A percentile compares a stretch with the other conserved stretches of the same genome.
These are phyloP conservation scores for Rhodotorula sp. DNA, from an alignment of 1,284 basidiomycete species.

Conservation along the genomic window DNA sequence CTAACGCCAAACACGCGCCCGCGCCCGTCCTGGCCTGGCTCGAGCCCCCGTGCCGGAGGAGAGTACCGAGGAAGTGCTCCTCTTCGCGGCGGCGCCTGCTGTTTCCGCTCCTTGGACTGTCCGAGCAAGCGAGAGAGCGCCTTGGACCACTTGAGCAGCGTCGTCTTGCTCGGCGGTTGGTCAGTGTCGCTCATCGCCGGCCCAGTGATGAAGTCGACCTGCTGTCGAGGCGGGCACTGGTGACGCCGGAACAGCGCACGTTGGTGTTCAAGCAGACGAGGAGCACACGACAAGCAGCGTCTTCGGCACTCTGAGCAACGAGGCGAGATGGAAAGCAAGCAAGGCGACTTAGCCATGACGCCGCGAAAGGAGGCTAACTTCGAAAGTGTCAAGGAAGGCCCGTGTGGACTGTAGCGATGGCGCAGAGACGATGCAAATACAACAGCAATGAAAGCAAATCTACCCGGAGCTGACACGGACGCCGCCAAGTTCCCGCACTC, in stretches of 20 bases:
- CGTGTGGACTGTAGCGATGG: background rate
- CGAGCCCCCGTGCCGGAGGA: conserved; percentile 20
- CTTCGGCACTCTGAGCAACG: no score
- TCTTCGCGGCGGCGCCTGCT: background rate
- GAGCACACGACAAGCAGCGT: no score
- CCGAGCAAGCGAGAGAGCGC: conserved; percentile 34
- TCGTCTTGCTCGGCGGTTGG: conserved; percentile 32
- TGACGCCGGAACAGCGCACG: background rate
- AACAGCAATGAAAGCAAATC: background rate
- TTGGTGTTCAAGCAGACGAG: no score
- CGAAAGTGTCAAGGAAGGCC: background rate
- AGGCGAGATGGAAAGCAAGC: no score
- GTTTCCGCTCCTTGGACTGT: conserved; percentile 7
- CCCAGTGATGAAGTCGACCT: background rate
- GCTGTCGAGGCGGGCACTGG: background rate
- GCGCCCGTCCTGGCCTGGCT: conserved; percentile 20
- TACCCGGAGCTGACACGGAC: conserved; percentile 4
- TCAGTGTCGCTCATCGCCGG: conserved; percentile 11
- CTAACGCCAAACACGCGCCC: conserved; percentile 75
- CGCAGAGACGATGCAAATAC: background rate
- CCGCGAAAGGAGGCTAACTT: background rate
- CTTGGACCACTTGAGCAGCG: conserved; percentile 41
- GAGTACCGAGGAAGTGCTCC: conserved; percentile 8
- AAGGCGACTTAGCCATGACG: background rate
- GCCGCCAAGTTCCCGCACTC: conserved; percentile 2